phyloP scores from a whole-genome alignment of 2,329 filamentous ascomycete genomes.

The Fonsecaea pedrosoi region DNA sequence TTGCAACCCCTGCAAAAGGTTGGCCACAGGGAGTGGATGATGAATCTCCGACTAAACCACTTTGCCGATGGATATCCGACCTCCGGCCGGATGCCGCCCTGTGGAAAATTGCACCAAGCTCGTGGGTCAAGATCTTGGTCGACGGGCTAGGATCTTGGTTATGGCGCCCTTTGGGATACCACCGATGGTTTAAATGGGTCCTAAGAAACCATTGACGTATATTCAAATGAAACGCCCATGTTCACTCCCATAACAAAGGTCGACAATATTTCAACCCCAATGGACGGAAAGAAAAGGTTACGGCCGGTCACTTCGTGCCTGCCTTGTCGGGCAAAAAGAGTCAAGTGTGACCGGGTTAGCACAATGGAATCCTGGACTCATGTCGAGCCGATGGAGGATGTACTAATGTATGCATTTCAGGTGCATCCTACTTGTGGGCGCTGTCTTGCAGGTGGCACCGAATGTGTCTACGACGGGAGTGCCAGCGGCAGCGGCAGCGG shows the following conservation, averaged over 20 bases:
- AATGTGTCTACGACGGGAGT: slow-evolving; percentile 31
- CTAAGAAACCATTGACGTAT: background rate
- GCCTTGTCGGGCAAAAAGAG: slow-evolving; percentile 26
- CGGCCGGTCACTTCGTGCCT: slow-evolving; percentile 34
- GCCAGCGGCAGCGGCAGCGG: slow-evolving; percentile 1
- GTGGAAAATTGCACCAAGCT: background rate
- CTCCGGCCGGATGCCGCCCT: slow-evolving; percentile 3
- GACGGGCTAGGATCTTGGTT: background rate
- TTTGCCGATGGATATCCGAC: slow-evolving; percentile 14
- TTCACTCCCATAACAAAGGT: background rate
- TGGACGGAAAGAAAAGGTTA: slow-evolving; percentile 26
- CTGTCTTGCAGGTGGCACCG: slow-evolving; percentile 19
- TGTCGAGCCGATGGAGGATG: slow-evolving; percentile 4
- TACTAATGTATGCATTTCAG: slow-evolving; percentile 20
- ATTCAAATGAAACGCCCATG: background rate
- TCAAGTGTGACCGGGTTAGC: slow-evolving; percentile 32
- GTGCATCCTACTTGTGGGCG: slow-evolving; percentile 29
- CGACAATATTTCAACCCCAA: slow-evolving; percentile 11
- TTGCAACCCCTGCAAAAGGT: background rate
- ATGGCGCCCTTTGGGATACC: background rate
- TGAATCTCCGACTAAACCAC: background rate
- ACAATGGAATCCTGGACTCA: background rate
- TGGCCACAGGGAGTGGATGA: background rate
- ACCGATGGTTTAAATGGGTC: background rate
- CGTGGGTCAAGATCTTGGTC: background rate